These are phyloP conservation scores for Tilletiopsis washingtonensis DNA, from an alignment of 1,284 basidiomycete species.

Conservation along the genomic window DNA sequence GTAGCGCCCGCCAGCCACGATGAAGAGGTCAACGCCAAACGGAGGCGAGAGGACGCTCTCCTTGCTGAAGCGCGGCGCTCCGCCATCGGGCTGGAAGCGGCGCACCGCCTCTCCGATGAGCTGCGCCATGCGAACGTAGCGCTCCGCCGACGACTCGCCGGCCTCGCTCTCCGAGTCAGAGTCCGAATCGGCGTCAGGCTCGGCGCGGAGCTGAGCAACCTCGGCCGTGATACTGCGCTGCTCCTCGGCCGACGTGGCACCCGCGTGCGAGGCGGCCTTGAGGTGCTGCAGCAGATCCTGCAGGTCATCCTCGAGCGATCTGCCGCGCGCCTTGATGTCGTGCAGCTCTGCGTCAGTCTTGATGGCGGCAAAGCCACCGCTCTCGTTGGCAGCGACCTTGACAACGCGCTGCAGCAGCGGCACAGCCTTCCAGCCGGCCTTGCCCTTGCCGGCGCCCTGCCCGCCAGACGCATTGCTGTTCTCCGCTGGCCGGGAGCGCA, in stretches of 20 bases:
- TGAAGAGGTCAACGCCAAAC: slow-evolving; percentile 59
- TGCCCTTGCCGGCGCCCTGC: slow-evolving; percentile 13
- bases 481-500: slow-evolving; percentile 47
- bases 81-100: slow-evolving; percentile 47
- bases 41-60: slow-evolving; percentile 19
- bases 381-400: slow-evolving; percentile 75
- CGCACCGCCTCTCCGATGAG: slow-evolving; percentile 50
- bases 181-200: slow-evolving; percentile 47
- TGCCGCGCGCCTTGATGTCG: slow-evolving; percentile 58
- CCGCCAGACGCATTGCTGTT: slow-evolving; percentile 11
- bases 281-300: slow-evolving; percentile 42
- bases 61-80: slow-evolving; percentile 18
- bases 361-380: slow-evolving; percentile 81
- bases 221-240: slow-evolving; percentile 23
- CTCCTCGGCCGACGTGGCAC: slow-evolving; percentile 12
- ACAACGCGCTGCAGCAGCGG: slow-evolving; percentile 76
- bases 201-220: slow-evolving; percentile 18
- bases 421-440: slow-evolving; percentile 47
- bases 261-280: slow-evolving; percentile 14
- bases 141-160: neutral
- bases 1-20: slow-evolving; percentile 50
- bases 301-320: slow-evolving; percentile 63
- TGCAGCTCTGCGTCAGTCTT: slow-evolving; percentile 63
- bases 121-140: slow-evolving; percentile 17
- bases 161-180: slow-evolving; percentile 39